Evolutionary conservation across 1,139 yeast species (phyloP), one percentile per base, ranked within the genome.

Genomic region (Sugiyamaella sp.): DNA sequence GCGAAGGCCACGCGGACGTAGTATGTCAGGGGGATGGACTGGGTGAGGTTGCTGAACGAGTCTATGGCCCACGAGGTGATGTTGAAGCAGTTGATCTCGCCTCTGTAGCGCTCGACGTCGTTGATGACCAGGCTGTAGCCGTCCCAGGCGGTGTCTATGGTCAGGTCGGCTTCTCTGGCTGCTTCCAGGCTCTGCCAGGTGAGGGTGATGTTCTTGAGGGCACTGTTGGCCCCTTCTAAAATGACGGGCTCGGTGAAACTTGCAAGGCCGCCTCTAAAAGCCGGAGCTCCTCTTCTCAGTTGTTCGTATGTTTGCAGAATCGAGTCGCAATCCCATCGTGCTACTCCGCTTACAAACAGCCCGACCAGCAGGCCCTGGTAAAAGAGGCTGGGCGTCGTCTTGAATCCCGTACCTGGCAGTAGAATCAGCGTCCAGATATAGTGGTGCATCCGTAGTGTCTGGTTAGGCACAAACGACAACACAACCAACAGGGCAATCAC

Each of bases 261-360:
- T 0, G 96, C 95, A 6, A 81, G 66, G 10, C 71, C 76, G 0
- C 86, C 87, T 44, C 57, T 27, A 12, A 60, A 46, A 42, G 80
- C 75, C 0, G 96, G 96, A 60, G 89, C 97, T 24, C 86, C 86
- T 60, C 97, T 74, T 57, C 82, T 71, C 47, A 90, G 71, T 12
- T 89, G 80, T 10, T 77, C 73, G 45, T 80, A 80, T 0, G 97
- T 89, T 66, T 91, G 97, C 1, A 87, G 82, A 55, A 91, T 84
- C 20, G 96, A 84, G 2, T 95, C 98, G 64, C 86, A 84, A 51
- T 95, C 97, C 99, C 99, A 91, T 56, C 95, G 76, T 0, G 96
- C 84, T 1, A 89, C 82, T 0, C 99, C 99, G 20, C 93, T 86
- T 6, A 90, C 76, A 53, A 87, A 79, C 37, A 91, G 74, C 0